Conservation (phyloP, 1,284 basidiomycete genomes). For the Naganishia albida region DNA sequence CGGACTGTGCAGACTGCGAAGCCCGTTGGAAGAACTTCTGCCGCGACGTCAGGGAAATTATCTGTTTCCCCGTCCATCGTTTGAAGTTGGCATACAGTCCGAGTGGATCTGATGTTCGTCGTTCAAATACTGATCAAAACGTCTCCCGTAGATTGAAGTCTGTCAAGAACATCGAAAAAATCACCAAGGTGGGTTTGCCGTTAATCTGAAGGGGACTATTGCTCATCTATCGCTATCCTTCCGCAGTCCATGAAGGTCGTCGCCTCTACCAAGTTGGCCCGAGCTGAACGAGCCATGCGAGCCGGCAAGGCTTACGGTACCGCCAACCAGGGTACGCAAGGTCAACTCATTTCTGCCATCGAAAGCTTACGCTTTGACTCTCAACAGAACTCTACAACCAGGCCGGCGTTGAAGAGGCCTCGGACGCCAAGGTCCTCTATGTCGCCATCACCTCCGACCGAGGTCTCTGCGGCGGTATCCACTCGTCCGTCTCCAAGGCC, state of each 20-base stretch:
- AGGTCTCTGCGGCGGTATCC: constrained; percentile 99
- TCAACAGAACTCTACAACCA: constrained; percentile 64
- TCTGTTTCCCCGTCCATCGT: not conserved
- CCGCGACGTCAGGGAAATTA: no score
- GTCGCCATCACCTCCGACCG: constrained; percentile 96
- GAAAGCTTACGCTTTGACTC: constrained; percentile 62
- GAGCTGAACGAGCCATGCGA: constrained; percentile 92
- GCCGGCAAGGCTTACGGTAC: constrained; percentile 91
- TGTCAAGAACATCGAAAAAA: constrained; percentile 97
- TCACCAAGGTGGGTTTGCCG: constrained; percentile 76
- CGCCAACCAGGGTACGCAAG: constrained; percentile 80
- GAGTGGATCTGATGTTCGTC: not conserved
- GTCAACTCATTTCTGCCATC: not conserved
- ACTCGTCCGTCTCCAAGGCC: constrained; percentile 91
- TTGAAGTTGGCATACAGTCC: constrained; percentile 55
- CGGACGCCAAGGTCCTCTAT: constrained; percentile 75
- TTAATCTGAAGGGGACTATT: not conserved
- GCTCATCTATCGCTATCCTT: not conserved
- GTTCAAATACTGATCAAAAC: constrained; percentile 14
- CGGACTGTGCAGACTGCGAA: no score
- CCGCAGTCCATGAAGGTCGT: constrained; percentile 98
- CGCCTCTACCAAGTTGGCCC: constrained; percentile 94
- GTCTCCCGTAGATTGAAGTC: constrained; percentile 66
- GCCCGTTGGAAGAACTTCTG: no score
- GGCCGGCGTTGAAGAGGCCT: constrained; percentile 55